These are phyloP conservation scores for Stagonosporopsis tanaceti DNA, from an alignment of 2,329 filamentous ascomycete genomes.

Conservation along the genomic window DNA sequence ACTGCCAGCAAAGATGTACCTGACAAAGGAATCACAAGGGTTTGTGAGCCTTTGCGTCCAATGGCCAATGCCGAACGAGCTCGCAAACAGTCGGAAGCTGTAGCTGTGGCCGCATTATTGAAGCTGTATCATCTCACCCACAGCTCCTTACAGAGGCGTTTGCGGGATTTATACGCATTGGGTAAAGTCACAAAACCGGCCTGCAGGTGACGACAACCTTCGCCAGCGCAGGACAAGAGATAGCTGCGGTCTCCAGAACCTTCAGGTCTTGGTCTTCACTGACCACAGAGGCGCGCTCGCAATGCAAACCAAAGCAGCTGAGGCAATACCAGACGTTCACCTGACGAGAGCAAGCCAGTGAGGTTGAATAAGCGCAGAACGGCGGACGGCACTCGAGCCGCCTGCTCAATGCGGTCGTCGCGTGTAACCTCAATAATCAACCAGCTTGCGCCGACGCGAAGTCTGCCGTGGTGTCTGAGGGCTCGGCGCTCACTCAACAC, in stretches of 20 bases:
- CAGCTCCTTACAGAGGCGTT: conserved; percentile 8
- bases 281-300: neutral
- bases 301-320: neutral
- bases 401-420: neutral
- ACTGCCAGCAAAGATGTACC: conserved; percentile 19
- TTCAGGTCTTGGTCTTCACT: conserved; percentile 4
- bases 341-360: neutral
- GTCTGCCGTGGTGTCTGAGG: conserved; percentile 9
- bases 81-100: neutral
- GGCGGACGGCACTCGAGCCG: neutral
- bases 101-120: conserved; percentile 4
- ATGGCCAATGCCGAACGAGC: neutral
- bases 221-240: conserved; percentile 16
- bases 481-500: conserved; percentile 18
- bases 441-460: conserved; percentile 7
- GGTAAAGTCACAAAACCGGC: conserved; percentile 17
- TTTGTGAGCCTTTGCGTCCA: neutral
- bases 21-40: neutral
- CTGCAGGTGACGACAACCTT: conserved; percentile 15
- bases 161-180: conserved; percentile 32
- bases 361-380: neutral
- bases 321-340: neutral
- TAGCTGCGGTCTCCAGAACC: conserved; percentile 14
- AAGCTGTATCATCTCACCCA: neutral
- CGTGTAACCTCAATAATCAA: conserved; percentile 16